Evolutionary conservation across 75 land plant species (phyloP).

Genomic region (Sequoiadendron giganteum): DNA sequence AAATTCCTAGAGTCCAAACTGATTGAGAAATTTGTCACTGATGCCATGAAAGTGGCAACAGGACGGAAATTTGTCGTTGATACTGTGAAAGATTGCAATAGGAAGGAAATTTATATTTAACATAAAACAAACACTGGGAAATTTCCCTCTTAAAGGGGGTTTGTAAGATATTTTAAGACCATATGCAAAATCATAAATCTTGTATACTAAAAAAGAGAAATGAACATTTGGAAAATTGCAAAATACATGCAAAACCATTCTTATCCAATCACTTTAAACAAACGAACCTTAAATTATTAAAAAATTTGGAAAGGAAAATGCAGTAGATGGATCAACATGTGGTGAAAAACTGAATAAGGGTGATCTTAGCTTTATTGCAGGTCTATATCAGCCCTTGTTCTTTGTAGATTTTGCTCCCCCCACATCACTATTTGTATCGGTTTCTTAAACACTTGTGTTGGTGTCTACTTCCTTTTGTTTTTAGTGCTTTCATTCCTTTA

Average conservation of each 20-base stretch:
- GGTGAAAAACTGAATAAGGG: not conserved
- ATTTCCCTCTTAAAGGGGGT: not conserved
- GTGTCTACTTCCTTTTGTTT: not conserved
- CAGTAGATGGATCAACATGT: not conserved
- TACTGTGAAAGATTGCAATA: not conserved
- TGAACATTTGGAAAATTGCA: not conserved
- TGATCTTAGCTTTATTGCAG: not conserved
- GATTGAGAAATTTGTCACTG: not conserved
- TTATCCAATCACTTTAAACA: not conserved
- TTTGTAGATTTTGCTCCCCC: no score
- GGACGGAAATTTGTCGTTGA: not conserved
- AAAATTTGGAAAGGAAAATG: not conserved
- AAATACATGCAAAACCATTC: not conserved
- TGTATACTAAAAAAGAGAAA: not conserved
- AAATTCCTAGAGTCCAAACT: not conserved
- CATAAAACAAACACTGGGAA: not conserved
- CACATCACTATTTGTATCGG: not conserved
- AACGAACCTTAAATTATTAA: not conserved
- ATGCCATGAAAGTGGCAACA: not conserved
- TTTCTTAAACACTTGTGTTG: no score
- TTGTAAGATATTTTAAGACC: not conserved
- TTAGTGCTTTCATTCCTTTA: not conserved
- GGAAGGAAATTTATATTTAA: not conserved
- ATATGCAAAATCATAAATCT: not conserved
- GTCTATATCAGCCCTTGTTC: no score